Evolutionary conservation across 768 basidiomycete species (phyloP).

Genomic region (Mycena galericulata): DNA sequence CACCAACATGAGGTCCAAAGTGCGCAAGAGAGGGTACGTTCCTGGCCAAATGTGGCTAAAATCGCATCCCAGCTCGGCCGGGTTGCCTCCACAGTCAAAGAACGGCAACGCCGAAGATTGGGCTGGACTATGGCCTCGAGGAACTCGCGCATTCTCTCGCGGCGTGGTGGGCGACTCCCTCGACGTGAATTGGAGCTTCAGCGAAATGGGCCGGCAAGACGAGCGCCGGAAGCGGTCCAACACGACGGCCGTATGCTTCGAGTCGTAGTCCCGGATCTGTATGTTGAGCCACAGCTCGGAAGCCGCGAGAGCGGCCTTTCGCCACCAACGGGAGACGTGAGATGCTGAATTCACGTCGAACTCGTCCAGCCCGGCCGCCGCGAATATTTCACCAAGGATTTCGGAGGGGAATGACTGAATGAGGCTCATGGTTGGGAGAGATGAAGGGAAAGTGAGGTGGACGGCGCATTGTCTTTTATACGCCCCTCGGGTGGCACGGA

Average conservation of each 20-base stretch:
- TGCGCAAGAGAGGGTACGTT: conserved; percentile 15
- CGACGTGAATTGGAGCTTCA: conserved; percentile 2
- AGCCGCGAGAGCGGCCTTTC: background rate
- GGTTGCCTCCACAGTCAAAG: conserved; percentile 3
- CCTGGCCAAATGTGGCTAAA: conserved; percentile 2
- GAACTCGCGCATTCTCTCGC: background rate
- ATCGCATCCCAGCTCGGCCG: conserved; percentile 12
- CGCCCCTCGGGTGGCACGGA: background rate
- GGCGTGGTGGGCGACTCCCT: background rate
- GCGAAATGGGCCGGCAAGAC: background rate
- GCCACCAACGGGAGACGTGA: conserved; percentile 21
- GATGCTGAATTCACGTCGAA: background rate
- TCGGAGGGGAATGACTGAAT: conserved; percentile 8
- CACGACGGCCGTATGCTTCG: conserved; percentile 3
- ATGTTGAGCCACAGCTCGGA: conserved; percentile 24
- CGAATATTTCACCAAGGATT: conserved; percentile 13
- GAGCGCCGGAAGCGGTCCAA: conserved; percentile 18
- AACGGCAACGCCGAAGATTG: conserved; percentile 11
- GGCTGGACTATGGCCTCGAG: conserved; percentile 16
- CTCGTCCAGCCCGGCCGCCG: background rate
- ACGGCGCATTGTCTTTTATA: background rate
- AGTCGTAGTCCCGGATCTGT: background rate
- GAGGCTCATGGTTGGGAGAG: conserved; percentile 8
- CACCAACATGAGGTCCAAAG: conserved; percentile 9
- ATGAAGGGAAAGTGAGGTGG: background rate